These are phyloP conservation scores for Blumeria graminis DNA, from an alignment of 2,329 filamentous ascomycete species.

Conservation along the genomic window DNA sequence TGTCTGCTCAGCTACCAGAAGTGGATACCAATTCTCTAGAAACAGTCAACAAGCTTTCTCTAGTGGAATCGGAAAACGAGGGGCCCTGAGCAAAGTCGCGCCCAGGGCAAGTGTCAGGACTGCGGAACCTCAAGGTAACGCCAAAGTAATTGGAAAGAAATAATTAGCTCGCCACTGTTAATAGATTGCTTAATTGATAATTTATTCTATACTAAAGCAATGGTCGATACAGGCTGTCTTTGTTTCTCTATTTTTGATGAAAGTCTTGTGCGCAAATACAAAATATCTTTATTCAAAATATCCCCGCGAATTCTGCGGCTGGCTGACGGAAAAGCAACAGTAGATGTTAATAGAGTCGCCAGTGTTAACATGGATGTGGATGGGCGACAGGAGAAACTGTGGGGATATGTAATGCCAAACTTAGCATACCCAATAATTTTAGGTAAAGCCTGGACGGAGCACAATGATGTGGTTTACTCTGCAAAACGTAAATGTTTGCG, in stretches of 20 bases:
- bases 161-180: background rate
- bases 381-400: background rate
- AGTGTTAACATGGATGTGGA: background rate
- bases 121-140: background rate
- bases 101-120: background rate
- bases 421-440: background rate
- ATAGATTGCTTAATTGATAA: constrained; percentile 1
- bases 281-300: background rate
- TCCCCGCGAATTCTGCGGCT: background rate
- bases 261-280: background rate
- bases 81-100: background rate
- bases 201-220: background rate
- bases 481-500: background rate
- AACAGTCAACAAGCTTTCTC: background rate
- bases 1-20: background rate
- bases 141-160: background rate
- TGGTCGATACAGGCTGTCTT: background rate
- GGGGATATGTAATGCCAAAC: constrained; percentile 1
- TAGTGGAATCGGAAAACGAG: background rate
- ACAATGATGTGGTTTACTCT: background rate
- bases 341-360: background rate
- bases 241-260: background rate
- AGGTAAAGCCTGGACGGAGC: background rate
- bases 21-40: background rate
- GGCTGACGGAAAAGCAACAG: background rate